Base-by-base conservation (phyloP, 1,284 basidiomycete genomes). In the Peniophora sp. region DNA sequence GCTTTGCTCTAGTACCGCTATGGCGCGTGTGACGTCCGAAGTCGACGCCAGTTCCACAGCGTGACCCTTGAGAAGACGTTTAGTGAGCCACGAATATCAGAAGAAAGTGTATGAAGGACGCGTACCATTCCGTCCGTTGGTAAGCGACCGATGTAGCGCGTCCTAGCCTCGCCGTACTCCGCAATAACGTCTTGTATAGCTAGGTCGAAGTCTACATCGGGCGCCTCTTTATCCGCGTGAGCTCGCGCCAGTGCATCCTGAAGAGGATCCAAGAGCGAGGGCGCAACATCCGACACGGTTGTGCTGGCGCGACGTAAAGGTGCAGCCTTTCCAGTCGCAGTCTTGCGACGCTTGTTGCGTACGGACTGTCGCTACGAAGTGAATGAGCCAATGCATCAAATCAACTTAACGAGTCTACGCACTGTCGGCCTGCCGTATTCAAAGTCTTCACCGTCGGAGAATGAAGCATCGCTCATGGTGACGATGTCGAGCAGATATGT, bases 201-300 rank as follows among this genome's bases (percentile, higher is more conserved):
- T 0, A 41, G 20, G 3, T 68, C 65, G 24, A 66, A 68, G 14
- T 52, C 48, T 10, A 37, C 43, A 11, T 61, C 55, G 1, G 47
- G 35, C 11, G 56, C 53, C 3, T 49, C 52, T 14, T 56, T 52
- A 6, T 54, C 46, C 14, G 49, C 53, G 51, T 55, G 54, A 23
- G 20, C 39, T 11, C 41, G 48, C 9, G 50, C 46, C 22, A 58
- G 57, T 3, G 49, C 46, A 44, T 56, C 53, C 24, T 55, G 22
- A 14, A 59, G 45, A 17, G 58, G 51, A 14, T 54, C 50, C 24
- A 60, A 32, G 27, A n/a, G n/a, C n/a, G n/a, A n/a, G n/a, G n/a
- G n/a, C n/a, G 27, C 27, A 12, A 6, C 27, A 12, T 32, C 6
- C 27, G 27, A 32, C 27, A 12, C 5, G 27, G 12, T 32, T 32